A percentile compares a stretch with the other conserved stretches of the same genome.
These are phyloP conservation scores for Talaromyces trachyspermus DNA, from an alignment of 495 filamentous ascomycete genomes.

Conservation along the genomic window DNA sequence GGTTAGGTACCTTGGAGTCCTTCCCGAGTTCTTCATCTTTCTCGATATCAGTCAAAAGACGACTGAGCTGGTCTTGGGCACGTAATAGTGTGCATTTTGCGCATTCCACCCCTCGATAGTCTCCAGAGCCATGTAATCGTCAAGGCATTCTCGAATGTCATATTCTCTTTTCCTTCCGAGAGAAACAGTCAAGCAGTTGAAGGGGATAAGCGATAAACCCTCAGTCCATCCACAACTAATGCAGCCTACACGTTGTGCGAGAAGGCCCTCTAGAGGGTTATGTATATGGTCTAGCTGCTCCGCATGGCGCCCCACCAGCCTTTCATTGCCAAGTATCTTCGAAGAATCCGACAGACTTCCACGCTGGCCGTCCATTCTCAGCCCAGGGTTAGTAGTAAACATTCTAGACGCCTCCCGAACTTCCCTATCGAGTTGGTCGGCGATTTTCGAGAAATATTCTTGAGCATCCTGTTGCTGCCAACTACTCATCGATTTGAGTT, in stretches of 20 bases:
- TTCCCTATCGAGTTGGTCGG: constrained; percentile 82
- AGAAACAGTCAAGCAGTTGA: constrained; percentile 87
- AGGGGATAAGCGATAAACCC: constrained; percentile 78
- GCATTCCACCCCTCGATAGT: constrained; percentile 85
- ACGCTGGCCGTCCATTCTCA: constrained; percentile 32
- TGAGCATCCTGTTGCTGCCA: constrained; percentile 98
- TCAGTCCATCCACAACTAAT: constrained; percentile 79
- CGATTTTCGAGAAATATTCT: constrained; percentile 88
- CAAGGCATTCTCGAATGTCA: constrained; percentile 68
- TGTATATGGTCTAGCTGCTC: constrained; percentile 19
- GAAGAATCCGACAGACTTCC: constrained; percentile 30
- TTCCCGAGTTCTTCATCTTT: constrained; percentile 18
- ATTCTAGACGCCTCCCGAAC: constrained; percentile 42
- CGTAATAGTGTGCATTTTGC: constrained; percentile 77
- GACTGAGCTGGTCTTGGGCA: constrained; percentile 38
- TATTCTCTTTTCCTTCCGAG: constrained; percentile 51
- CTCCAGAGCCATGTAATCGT: constrained; percentile 79
- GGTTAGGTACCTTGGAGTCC: constrained; percentile 15
- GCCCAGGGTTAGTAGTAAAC: constrained; percentile 32
- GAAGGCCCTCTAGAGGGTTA: constrained; percentile 79
- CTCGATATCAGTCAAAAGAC: constrained; percentile 31
- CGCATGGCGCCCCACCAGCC: not conserved
- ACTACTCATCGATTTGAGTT: constrained; percentile 79
- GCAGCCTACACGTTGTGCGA: constrained; percentile 87
- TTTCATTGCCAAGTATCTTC: constrained; percentile 7